Evolutionary conservation across 768 basidiomycete species (phyloP), one percentile per base, ranked within the genome.

Genomic region (Udeniomyces megalosporus): DNA sequence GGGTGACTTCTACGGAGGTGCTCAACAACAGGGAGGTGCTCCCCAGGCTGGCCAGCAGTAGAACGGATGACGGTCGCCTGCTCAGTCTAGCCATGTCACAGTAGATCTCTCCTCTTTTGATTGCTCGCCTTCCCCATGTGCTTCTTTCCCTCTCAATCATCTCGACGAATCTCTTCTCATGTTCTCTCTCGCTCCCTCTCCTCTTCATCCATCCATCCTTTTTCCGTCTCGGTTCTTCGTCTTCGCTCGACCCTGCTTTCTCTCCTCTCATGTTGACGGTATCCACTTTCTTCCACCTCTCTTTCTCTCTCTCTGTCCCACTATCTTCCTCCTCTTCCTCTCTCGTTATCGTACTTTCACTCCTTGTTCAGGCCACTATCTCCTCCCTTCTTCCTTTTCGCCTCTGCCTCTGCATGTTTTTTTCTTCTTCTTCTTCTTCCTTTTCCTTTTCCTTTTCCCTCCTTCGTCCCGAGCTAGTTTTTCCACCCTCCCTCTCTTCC

Each of bases 1-100:
- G 61, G 61, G 61, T 7, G 55, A 29, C 35, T 58, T 52, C 38
- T 63, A 63, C 55, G 47, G 45, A 4, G 42, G 35, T 38, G 46
- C 53, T 11, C 48, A 51, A 11, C 48, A 51, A 11, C 49, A 35
- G 28, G 15, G 15, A 14, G 15, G 22, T 5, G 56, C 44, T 22
- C 34, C n/a, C 15, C 49, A 60, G 48, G 29, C 17, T 48, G 47
- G 50, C 47, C 49, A 60, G 49, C 59, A 35, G 34, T 50, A 51
- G 59, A n/a, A 20, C 42, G 26, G 56, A 28, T 35, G 42, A 20
- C 26, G 26, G 47, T n/a, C 26, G n/a, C n/a, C n/a, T 48, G 47
- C n/a, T 48, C 14, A n/a, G 47, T 48, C 26, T 7, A 45, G n/a
- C n/a, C 4, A 48, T 48, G 47, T n/a, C 26, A 26, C 10, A 31